Percentiles rank a stretch among this genome's conserved stretches.
Evolutionary conservation across 805 yeast species (phyloP).

Genomic region (Metschnikowia koreensis): DNA sequence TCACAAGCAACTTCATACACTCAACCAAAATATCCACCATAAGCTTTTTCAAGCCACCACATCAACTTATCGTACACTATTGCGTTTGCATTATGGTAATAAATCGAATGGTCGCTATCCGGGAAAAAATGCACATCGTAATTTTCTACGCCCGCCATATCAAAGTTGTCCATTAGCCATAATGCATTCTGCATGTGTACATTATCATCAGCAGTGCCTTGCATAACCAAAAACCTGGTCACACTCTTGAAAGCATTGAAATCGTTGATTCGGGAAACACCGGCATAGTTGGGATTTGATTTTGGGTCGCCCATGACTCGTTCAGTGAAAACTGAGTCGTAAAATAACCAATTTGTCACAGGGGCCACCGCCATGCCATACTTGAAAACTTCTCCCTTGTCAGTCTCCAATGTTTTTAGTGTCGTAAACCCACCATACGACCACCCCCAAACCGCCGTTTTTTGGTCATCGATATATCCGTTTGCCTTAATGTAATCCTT

Average conservation of each 20-base stretch:
- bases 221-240: slow-evolving; percentile 63
- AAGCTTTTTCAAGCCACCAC: slow-evolving; percentile 63
- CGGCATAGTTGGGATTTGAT: slow-evolving; percentile 46
- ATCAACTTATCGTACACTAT: slow-evolving; percentile 70
- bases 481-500: slow-evolving; percentile 47
- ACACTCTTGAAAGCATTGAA: slow-evolving; percentile 47
- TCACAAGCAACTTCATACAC: neutral
- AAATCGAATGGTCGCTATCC: slow-evolving; percentile 86
- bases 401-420: slow-evolving; percentile 69
- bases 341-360: slow-evolving; percentile 73
- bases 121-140: slow-evolving; percentile 90
- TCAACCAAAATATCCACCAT: neutral
- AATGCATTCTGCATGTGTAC: slow-evolving; percentile 75
- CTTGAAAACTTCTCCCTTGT: slow-evolving; percentile 58
- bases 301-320: slow-evolving; percentile 63
- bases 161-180: slow-evolving; percentile 58
- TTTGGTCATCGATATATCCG: slow-evolving; percentile 48
- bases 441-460: slow-evolving; percentile 84
- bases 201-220: slow-evolving; percentile 83
- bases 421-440: slow-evolving; percentile 82
- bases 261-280: slow-evolving; percentile 40
- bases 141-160: slow-evolving; percentile 54
- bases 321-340: slow-evolving; percentile 79
- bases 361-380: slow-evolving; percentile 86
- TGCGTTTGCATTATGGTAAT: slow-evolving; percentile 72